Base-by-base conservation (phyloP, 2,329 filamentous ascomycete genomes). In the Diaporthe capsici region DNA sequence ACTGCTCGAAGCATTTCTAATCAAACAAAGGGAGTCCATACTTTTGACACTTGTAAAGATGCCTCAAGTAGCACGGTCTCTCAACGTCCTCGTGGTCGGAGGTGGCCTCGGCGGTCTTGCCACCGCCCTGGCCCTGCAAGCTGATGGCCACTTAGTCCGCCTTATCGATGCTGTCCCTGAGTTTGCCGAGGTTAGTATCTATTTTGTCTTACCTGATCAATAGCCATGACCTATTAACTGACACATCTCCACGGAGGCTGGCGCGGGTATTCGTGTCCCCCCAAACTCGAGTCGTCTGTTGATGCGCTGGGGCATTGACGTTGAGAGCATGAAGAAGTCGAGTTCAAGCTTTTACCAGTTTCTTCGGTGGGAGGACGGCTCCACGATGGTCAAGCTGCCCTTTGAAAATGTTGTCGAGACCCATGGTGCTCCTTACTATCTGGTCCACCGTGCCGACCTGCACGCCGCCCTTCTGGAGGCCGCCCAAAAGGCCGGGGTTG, bases 371-470 rank as follows among this genome's bases (percentile, higher is more conserved):
- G 71, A 80, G 22, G 77, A 80, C 47, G 81, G 82, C 44, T 77
- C 76, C 28, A 63, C 25, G 17, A 31, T 63, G 39, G 39, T 47
- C 37, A 12, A 63, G 1, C 17, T 44, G 3, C 25, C 39, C n/a
- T 63, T 63, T 47, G 60, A 22, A 1, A 68, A 78, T 63, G 75
- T 78, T 57, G 77, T 79, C 17, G 74, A 78, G 47, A 76, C 74
- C 1, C 79, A 83, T 55, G 80, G 79, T 17, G 83, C 81, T 13
- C 81, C 81, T 0, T 85, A 84, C 60, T 83, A 82, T 68, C 77
- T 83, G 4, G 80, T 83, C 7, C 83, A 84, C 74, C 81, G 83
- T n/a, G 83, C 82, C 20, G 83, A 84, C 70, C 81, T 85, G 20
- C 82, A 84, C 75, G 79, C 79, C 3, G 81, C 80, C 9, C 78